Evolutionary conservation across 768 basidiomycete genomes (phyloP).

Genomic region (Hygrocybe coccinea): DNA sequence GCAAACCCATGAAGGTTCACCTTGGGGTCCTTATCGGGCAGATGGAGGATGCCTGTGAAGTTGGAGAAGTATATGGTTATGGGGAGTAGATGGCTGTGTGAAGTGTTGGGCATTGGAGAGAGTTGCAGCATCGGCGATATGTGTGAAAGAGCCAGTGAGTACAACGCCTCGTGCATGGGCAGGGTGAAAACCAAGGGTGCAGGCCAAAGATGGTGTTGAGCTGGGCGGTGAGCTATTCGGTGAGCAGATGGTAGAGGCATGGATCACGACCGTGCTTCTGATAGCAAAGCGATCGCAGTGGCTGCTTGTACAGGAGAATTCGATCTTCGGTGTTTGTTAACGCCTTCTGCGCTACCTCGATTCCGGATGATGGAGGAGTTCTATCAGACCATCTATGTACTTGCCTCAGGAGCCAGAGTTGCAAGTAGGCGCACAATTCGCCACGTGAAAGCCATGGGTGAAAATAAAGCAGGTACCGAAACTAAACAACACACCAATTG

Average conservation of each 20-base stretch:
- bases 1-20: constrained; percentile 18
- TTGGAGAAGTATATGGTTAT: constrained; percentile 19
- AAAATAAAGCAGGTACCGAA: no score
- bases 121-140: constrained; percentile 11
- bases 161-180: constrained; percentile 19
- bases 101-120: constrained; percentile 19
- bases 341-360: no score
- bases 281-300: no score
- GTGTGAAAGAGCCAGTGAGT: constrained; percentile 13
- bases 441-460: no score
- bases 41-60: constrained; percentile 14
- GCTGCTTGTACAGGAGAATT: no score
- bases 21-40: constrained; percentile 19
- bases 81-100: constrained; percentile 11
- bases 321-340: no score
- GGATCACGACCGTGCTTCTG: no score
- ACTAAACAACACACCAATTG: no score
- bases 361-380: no score
- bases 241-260: neutral
- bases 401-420: no score
- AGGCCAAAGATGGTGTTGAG: constrained; percentile 15
- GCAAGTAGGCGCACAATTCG: no score
- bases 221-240: constrained; percentile 8
- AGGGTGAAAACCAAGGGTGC: constrained; percentile 15
- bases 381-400: no score